These are phyloP conservation scores for Aspergillus sp. DNA, from an alignment of 2,329 filamentous ascomycete species.

Conservation along the genomic window DNA sequence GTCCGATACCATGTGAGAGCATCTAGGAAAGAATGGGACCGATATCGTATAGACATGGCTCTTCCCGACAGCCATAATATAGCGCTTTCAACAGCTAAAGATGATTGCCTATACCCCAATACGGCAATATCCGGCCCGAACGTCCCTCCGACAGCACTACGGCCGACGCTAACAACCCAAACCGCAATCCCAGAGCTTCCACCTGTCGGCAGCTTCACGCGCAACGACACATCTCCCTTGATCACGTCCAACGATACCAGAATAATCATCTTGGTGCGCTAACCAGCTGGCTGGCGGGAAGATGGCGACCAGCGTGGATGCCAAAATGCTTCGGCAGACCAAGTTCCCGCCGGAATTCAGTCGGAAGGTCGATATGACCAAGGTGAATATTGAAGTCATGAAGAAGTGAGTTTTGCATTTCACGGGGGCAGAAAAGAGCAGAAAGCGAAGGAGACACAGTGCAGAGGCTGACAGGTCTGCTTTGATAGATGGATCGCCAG, in stretches of 20 bases:
- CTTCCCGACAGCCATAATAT: too few relatives aligned
- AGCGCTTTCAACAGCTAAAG: neutral
- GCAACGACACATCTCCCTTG: too few relatives aligned
- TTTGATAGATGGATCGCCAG: conserved; percentile 79
- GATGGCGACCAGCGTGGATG: conserved; percentile 73
- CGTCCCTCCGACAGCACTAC: neutral
- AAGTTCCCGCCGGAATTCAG: conserved; percentile 92
- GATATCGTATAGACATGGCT: too few relatives aligned
- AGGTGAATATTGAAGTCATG: conserved; percentile 95
- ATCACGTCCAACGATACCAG: too few relatives aligned
- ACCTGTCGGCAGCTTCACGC: neutral
- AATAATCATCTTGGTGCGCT: too few relatives aligned
- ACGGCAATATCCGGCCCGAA: too few relatives aligned
- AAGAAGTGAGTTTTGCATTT: conserved; percentile 63
- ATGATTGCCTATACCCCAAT: too few relatives aligned
- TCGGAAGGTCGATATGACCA: conserved; percentile 92
- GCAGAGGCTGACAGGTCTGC: conserved; percentile 7
- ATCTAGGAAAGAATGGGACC: too few relatives aligned
- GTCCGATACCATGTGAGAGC: too few relatives aligned
- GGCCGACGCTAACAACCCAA: too few relatives aligned
- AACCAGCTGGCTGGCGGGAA: conserved; percentile 10
- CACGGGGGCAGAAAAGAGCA: neutral
- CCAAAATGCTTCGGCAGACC: conserved; percentile 79
- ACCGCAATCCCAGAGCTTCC: neutral
- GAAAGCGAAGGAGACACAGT: neutral